Evolutionary conservation across 805 yeast species (phyloP), one percentile per base, ranked within the genome.

Genomic region (Kodamaea nitidulidarum): DNA sequence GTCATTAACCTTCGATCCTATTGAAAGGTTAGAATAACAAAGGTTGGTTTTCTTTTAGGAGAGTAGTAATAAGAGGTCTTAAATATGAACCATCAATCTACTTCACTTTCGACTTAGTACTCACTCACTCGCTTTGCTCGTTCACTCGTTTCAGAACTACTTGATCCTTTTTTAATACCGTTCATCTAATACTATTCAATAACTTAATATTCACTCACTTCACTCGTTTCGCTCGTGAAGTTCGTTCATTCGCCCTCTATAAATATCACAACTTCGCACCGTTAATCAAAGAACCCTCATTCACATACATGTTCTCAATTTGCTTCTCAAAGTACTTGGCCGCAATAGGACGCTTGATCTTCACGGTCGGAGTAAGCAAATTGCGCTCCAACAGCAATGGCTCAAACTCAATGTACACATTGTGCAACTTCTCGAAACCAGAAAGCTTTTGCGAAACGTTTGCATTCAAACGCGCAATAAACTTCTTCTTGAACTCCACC

Each of bases 261-360:
- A n/a, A n/a, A n/a, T n/a, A n/a, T n/a, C n/a, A 46, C 22, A 46
- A 40, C 46, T 46, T 46, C 3, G 40, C 27, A 33, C 36, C 41
- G 16, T 21, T 38, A 12, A 36, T n/a, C 41, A 51, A 44, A 8
- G 47, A 35, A 3, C 81, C 81, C 46, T 78, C 80, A 6, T 15
- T 39, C 34, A 35, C 45, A 41, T 79, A 79, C 61, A 79, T 52
- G 5, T 43, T 47, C 17, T 64, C 64, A 31, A 79, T 57, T 20
- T 60, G 65, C 7, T 53, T 47, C 30, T 58, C 53, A 50, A 71
- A 78, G 25, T 57, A 61, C 50, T 67, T 66, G 29, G 67, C 67
- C 0, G 80, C 78, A 18, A 64, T 61, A 2, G 70, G 60, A 42
- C 85, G 63, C 55, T 76, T 76, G 38, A 77, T 58, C 56, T 78